These are phyloP conservation scores for Cercophora scortea DNA, from an alignment of 495 filamentous ascomycete species.

Conservation along the genomic window DNA sequence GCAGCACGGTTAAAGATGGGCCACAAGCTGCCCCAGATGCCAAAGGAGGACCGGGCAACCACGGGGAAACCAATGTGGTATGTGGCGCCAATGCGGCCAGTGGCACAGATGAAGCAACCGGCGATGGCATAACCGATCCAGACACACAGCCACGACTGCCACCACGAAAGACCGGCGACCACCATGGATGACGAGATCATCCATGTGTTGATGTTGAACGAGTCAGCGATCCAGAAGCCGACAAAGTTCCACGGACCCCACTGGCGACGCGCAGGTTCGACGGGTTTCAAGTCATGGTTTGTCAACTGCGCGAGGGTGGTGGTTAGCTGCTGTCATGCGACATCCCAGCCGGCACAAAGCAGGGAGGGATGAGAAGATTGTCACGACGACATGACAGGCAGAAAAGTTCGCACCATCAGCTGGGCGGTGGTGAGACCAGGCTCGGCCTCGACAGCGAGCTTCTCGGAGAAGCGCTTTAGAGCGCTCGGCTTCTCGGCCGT, in stretches of 20 bases:
- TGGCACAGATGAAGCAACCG: conserved; percentile 64
- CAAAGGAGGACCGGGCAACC: conserved; percentile 65
- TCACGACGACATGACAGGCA: not conserved
- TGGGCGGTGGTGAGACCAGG: conserved; percentile 75
- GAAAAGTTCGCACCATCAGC: conserved; percentile 51
- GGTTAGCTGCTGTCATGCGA: too few species aligned
- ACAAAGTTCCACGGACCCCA: conserved; percentile 89
- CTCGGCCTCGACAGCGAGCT: conserved; percentile 65
- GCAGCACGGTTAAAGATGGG: conserved; percentile 84
- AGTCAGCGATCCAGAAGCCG: conserved; percentile 88
- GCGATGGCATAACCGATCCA: conserved; percentile 80
- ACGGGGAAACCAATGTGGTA: conserved; percentile 90
- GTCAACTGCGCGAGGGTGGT: conserved; percentile 46
- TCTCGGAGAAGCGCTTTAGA: conserved; percentile 32
- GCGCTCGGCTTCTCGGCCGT: conserved; percentile 4
- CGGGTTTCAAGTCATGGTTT: conserved; percentile 86
- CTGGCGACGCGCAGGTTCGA: conserved; percentile 74
- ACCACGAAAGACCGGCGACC: conserved; percentile 75
- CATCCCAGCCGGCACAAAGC: not conserved
- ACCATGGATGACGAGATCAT: conserved; percentile 88
- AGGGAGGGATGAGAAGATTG: too few species aligned
- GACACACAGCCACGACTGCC: conserved; percentile 90
- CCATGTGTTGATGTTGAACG: conserved; percentile 97
- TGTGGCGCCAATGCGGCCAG: conserved; percentile 80
- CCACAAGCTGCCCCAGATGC: conserved; percentile 84